phyloP scores from a whole-genome alignment of 2,329 filamentous ascomycete genomes.

The Phialophora chinensis region DNA sequence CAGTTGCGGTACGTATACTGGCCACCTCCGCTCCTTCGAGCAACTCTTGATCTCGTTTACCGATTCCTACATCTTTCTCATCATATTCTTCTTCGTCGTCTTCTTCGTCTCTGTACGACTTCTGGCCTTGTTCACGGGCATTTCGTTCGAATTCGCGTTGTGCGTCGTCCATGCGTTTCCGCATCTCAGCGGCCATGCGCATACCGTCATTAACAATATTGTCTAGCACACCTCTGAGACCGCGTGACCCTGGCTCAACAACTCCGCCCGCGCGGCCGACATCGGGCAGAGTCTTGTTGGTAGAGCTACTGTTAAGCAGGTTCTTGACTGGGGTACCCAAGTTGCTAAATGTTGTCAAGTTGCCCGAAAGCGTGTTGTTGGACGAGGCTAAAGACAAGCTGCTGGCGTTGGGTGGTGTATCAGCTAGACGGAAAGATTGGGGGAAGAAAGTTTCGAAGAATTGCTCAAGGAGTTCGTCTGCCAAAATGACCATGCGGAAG shows the following conservation, averaged over 20 bases:
- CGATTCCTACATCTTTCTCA: conserved; percentile 48
- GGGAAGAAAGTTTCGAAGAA: conserved; percentile 98
- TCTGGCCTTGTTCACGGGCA: conserved; percentile 66
- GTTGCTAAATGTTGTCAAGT: conserved; percentile 84
- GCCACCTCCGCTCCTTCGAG: conserved; percentile 76
- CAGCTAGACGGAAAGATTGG: conserved; percentile 85
- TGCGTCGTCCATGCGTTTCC: conserved; percentile 91
- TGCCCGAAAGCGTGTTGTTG: conserved; percentile 61
- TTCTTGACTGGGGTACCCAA: conserved; percentile 60
- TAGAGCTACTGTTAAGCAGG: conserved; percentile 47
- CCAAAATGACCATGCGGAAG: conserved; percentile 97
- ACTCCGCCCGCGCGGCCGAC: conserved; percentile 61
- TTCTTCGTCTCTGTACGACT: conserved; percentile 54
- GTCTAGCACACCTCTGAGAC: conserved; percentile 89
- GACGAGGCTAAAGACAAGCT: conserved; percentile 45
- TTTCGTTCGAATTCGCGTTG: conserved; percentile 89
- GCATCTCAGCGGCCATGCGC: conserved; percentile 90
- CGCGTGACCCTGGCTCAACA: conserved; percentile 71
- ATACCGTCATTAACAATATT: conserved; percentile 98
- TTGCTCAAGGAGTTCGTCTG: conserved; percentile 91
- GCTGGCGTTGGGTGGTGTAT: conserved; percentile 56
- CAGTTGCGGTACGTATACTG: conserved; percentile 46
- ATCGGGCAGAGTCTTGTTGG: conserved; percentile 41
- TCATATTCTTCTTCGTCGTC: conserved; percentile 56
- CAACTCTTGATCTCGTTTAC: conserved; percentile 66